Base-by-base conservation (phyloP, 495 filamentous ascomycete genomes). In the Podospora pseudocomata region DNA sequence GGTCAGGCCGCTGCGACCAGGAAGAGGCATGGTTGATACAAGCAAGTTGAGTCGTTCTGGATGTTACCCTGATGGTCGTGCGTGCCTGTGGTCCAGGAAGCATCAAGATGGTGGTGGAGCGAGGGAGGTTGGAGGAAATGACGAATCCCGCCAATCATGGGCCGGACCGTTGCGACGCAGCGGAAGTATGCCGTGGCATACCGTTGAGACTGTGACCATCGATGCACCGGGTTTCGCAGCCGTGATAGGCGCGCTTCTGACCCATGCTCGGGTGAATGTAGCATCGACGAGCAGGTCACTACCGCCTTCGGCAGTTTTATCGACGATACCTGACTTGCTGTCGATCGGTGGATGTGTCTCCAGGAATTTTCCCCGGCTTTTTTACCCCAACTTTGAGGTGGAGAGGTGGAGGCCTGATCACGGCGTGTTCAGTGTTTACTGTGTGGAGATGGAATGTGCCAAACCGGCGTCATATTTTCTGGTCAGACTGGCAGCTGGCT, bases 201-300 rank as follows among this genome's bases (percentile, higher is more conserved):
- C 34, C 32, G 49, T 18, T 11, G 54, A 44, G 56, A 66, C 15
- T 15, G 34, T 20, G 49, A 26, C 54, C 1, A 19, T 9, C 34
- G 27, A 30, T 11, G 39, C 57, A 27, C 13, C 28, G 55, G 44
- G 57, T 49, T 39, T 15, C 20, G 58, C 34, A 11, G 3, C 28
- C 5, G 49, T 70, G 68, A 70, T 70, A 70, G 68, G 68, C 27
- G 68, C 68, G 68, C 68, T 70, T 70, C 16, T 60, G 61, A 44
- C 19, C 60, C 26, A 5, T 56, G 15, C 6, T 11, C 68, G 68
- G 68, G 34, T 61, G 39, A 62, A 27, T 62, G 63, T 53, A 39
- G 63, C n/a, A 49, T 49, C n/a, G 20, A 27, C 39, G 62, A 16
- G 28, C 27, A 49, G 15, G 53, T 4, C 20, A 69, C 30, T 66